Base-by-base conservation (phyloP, 768 basidiomycete genomes). In the Calvatia gigantea region DNA sequence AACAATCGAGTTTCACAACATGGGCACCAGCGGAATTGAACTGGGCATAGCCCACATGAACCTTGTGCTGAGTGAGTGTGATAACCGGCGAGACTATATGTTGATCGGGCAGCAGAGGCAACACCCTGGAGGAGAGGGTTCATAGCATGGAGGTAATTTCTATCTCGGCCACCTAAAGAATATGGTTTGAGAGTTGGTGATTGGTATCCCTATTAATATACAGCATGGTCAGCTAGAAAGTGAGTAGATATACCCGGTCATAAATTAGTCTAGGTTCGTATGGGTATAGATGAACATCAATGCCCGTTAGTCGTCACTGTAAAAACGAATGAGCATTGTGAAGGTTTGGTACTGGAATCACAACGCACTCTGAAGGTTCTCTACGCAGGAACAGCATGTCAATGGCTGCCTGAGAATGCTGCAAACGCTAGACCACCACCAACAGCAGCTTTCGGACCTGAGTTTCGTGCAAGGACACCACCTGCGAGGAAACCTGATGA, bases 371-470 rank as follows among this genome's bases (percentile, higher is more conserved):
- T 65, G 86, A 67, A n/a, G 89, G 74, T 68, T 92, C 89, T 68
- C 88, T 76, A 69, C 88, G 80, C 57, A 94, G 69, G 70, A 91
- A 96, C 25, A 72, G 51, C 62, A 85, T 64, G 69, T 98, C 96
- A 60, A 98, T 95, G 9, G 80, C 93, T 0, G 85, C 85, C n/a
- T 11, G 94, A 96, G 74, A 98, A 98, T 1, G 89, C 93, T 11
- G 92, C 93, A 66, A 98, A 98, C 0, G 89, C 93, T 7, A 93
- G 58, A 17, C 91, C 96, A 63, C 96, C 96, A 43, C 88, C 86
- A n/a, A 94, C 60, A 15, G 84, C 91, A 14, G 89, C 93, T 69
- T 82, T 89, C 6, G 93, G 91, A 1, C 96, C 94, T 0, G 92
- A 84, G 65, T 90, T 85, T 35, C 91, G 81, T 8, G 94, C 95